These are phyloP conservation scores for Brassica cretica DNA, from an alignment of 345 rosid species.

Conservation along the genomic window DNA sequence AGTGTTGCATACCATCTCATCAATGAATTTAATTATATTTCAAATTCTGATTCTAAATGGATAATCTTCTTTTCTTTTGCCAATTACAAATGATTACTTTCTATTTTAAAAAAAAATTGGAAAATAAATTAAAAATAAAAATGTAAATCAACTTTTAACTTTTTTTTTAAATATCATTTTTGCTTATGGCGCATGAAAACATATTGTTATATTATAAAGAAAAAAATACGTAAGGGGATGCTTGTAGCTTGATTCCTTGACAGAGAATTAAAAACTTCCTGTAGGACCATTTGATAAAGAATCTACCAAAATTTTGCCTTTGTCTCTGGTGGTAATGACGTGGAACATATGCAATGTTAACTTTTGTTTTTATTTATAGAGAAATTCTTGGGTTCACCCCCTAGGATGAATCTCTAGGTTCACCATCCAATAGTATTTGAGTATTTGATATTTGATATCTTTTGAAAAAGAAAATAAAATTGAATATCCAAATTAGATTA, in stretches of 20 bases:
- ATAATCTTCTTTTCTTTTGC: not conserved
- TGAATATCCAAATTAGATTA: no score
- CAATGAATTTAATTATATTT: not conserved
- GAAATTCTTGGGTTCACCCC: no score
- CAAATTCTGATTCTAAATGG: conserved; percentile 15
- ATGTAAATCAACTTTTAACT: no score
- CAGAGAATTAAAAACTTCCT: not conserved
- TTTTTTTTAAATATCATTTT: no score
- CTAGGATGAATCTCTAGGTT: no score
- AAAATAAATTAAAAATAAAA: no score
- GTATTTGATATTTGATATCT: no score
- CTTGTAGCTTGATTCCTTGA: conserved; percentile 6
- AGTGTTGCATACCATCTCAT: conserved; percentile 19
- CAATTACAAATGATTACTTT: no score
- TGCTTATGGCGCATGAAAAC: no score
- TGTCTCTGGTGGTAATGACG: conserved; percentile 19
- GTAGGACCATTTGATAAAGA: conserved; percentile 6
- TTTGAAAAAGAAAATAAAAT: no score
- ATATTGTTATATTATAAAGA: not conserved
- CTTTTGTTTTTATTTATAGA: not conserved
- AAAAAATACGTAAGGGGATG: not conserved
- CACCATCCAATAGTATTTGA: no score
- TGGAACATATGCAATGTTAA: conserved; percentile 14
- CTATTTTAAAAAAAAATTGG: no score
- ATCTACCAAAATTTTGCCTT: conserved; percentile 8